Conservation (phyloP, 2,329 filamentous ascomycete species). For the Aspergillus pseudonomiae region DNA sequence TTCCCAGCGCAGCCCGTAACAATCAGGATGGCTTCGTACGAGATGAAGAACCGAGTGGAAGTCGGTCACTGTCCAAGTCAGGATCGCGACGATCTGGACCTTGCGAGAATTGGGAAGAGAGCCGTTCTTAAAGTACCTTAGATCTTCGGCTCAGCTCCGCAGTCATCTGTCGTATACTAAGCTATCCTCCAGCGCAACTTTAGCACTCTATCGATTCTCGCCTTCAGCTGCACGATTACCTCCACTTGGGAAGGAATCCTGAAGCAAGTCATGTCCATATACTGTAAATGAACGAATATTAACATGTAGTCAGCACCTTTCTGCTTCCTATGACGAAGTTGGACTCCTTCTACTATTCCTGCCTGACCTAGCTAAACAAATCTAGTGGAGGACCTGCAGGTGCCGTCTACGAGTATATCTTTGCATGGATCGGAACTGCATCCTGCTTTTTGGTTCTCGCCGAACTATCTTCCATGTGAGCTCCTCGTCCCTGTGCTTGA, state of each 20-base stretch:
- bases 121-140: slow-evolving; percentile 23
- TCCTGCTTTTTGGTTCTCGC: slow-evolving; percentile 29
- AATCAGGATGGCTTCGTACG: slow-evolving; percentile 10
- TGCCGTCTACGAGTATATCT: slow-evolving; percentile 35
- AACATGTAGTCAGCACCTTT: not conserved
- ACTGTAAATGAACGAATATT: not conserved
- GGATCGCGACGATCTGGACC: slow-evolving; percentile 15
- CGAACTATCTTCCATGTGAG: slow-evolving; percentile 38
- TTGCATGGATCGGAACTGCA: slow-evolving; percentile 33
- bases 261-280: slow-evolving; percentile 5
- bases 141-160: not conserved
- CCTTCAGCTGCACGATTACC: slow-evolving; percentile 28
- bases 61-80: not conserved
- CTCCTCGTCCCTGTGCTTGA: not conserved
- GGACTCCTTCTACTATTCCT: not conserved
- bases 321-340: not conserved
- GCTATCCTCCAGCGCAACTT: slow-evolving; percentile 22
- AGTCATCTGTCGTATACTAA: not conserved
- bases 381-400: slow-evolving; percentile 35
- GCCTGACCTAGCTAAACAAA: not conserved
- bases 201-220: slow-evolving; percentile 23
- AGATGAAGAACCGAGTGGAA: slow-evolving; percentile 7
- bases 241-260: slow-evolving; percentile 27
- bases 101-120: slow-evolving; percentile 25
- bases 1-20: not conserved